Percentiles rank a stretch among this genome's conserved stretches.
Evolutionary conservation across 371 early-diverging fungal species (phyloP).

Genomic region (Lichtheimia ornata): DNA sequence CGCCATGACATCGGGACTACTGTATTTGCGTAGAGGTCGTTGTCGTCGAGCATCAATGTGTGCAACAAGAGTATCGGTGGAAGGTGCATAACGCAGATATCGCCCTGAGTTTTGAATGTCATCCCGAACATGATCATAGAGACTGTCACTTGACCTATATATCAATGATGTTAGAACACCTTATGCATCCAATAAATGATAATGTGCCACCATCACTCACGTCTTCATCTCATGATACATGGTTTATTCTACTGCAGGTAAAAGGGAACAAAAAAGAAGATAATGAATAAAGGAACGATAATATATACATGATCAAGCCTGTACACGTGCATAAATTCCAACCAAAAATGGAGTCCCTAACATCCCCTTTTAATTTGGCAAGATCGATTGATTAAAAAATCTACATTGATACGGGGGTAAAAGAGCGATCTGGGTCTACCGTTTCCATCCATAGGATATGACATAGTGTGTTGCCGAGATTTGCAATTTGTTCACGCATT

Average conservation of each 20-base stretch:
- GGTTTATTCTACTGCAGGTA: neutral
- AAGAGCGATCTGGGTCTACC: too few species aligned
- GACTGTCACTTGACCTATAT: too few species aligned
- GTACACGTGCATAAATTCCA: too few species aligned
- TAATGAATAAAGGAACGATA: neutral
- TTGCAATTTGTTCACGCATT: conserved; percentile 36
- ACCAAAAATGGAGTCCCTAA: too few species aligned
- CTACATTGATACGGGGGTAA: too few species aligned
- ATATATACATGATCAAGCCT: too few species aligned
- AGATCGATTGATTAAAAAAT: too few species aligned
- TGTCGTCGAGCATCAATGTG: conserved; percentile 64
- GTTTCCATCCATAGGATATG: conserved; percentile 32
- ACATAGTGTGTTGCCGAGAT: conserved; percentile 30
- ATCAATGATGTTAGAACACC: too few species aligned
- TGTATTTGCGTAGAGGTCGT: neutral
- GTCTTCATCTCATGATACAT: neutral
- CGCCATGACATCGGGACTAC: neutral
- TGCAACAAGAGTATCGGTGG: conserved; percentile 71
- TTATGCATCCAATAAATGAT: too few species aligned
- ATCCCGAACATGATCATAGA: conserved; percentile 3
- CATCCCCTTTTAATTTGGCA: neutral
- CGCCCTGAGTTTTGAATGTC: conserved; percentile 64
- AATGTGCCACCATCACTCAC: too few species aligned
- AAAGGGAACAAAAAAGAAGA: neutral
- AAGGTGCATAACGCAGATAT: conserved; percentile 72